Base-by-base conservation (phyloP, 345 rosid species). In the Sisymbrium irio region DNA sequence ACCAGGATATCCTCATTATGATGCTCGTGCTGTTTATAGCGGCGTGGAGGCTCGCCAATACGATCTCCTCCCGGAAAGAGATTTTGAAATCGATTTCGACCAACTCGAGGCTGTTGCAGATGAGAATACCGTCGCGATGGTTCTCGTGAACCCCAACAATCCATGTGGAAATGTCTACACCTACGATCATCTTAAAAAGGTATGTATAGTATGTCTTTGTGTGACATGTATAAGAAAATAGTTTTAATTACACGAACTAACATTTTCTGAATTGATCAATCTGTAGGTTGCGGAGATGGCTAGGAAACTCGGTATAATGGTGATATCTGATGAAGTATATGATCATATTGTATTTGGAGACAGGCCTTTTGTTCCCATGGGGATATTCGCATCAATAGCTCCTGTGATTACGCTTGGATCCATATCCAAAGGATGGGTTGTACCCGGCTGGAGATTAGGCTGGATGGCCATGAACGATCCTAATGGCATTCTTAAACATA, bases 391-490 rank as follows among this genome's bases (percentile, higher is more conserved):
- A 58, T 82, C 83, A 0, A 78, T 78, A 45, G 83, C 71, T 15
- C 88, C 88, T 0, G 82, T 84, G 1, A 10, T 85, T 36, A 81
- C 89, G 0, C 69, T 84, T 0, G 89, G 89, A 7, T 84, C 92
- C 1, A 41, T 85, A 51, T 87, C 87, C 1, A 87, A 87, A 79
- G 80, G 82, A 67, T 85, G 82, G 83, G 47, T 77, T 3, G 87
- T 85, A 11, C 92, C 85, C 3, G 83, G 88, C 7, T 87, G 88
- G 89, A 61, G 84, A 47, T 54, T 84, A 17, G 82, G 88, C 9
- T 87, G 92, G 89, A 41, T 85, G 0, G 88, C 56, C 0, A 27
- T 62, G 6, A 70, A 33, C 12, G 89, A 85, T 62, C 73, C 85
- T 4, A 10, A 50, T 40, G 82, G 80, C 59, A 49, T 77, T 14